Evolutionary conservation across 1,284 basidiomycete species (phyloP), one percentile per base, ranked within the genome.

Genomic region (Mycena sp.): DNA sequence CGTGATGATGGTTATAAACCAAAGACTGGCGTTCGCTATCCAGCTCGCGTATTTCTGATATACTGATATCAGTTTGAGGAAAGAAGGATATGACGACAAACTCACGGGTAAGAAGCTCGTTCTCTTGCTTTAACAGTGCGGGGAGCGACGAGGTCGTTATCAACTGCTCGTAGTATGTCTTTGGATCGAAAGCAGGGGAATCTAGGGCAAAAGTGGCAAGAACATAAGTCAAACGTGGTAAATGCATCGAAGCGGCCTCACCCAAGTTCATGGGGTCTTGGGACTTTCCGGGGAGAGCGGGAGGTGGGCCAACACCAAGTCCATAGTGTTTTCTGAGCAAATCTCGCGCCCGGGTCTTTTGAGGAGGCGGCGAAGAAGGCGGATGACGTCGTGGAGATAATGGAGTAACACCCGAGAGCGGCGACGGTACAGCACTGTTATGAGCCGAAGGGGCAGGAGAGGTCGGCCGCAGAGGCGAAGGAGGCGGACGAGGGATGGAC

Each of bases 1-100:
- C 95, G 69, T 96, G 94, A 72, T 97, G 95, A 71, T 97, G 95
- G 69, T 97, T 96, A 74, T 97, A 97, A 4, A 97, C 95, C 38
- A 97, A 80, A 21, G 92, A 92, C 74, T 97, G 95, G 30, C 94
- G 84, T 73, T 96, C 95, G 69, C 91, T 89, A 63, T 96, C 94
- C 5, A 97, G 79, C 68, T 96, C 87, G 44, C 93, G 84, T 63
- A 97, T 96, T 76, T 96, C 94, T 92, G 66, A 4, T 9, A 56
- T 14, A 58, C 52, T 28, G 58, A 43, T 6, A 59, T n/a, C 57
- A 53, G 48, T 21, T 21, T 51, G 16, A 53, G 43, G 14, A 25
- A 19, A n/a, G 9, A 51, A 61, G 58, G 19, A 21, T 4, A 6
- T 23, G 25, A 17, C 6, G 49, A 52, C 41, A 37, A 29, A 43